These are phyloP conservation scores for Ceriops decandra DNA, from an alignment of 345 rosid genomes.

Conservation along the genomic window DNA sequence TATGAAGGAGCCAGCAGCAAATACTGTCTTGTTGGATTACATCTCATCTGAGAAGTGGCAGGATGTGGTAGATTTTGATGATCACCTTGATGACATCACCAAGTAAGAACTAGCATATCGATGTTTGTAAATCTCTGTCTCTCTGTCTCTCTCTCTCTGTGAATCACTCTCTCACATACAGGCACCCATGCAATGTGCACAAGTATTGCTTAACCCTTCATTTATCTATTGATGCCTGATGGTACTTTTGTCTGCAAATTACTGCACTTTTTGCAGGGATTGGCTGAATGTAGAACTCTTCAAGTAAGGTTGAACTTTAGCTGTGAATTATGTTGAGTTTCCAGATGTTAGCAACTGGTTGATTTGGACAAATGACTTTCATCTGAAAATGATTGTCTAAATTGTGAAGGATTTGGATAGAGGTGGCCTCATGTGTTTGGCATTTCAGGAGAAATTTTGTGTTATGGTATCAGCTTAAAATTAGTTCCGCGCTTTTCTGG, in stretches of 20 bases:
- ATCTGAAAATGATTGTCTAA: neutral
- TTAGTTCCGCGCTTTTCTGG: neutral
- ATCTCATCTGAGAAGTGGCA: slow-evolving; percentile 78
- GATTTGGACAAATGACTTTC: neutral
- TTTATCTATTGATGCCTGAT: neutral
- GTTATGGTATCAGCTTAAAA: neutral
- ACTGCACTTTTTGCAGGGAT: slow-evolving; percentile 57
- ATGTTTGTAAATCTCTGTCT: too few relatives aligned
- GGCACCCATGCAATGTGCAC: neutral
- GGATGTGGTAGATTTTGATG: slow-evolving; percentile 79
- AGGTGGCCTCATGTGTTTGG: neutral
- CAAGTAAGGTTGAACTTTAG: slow-evolving; percentile 38
- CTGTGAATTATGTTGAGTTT: neutral
- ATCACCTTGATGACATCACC: slow-evolving; percentile 87
- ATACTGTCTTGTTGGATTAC: slow-evolving; percentile 59
- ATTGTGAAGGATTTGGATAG: neutral
- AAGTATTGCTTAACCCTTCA: neutral
- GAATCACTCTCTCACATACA: neutral
- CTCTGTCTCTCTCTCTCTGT: neutral
- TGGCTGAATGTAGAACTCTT: slow-evolving; percentile 89
- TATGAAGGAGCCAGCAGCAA: slow-evolving; percentile 80
- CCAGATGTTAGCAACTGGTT: neutral
- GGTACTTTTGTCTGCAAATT: slow-evolving; percentile 6
- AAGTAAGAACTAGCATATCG: slow-evolving; percentile 44
- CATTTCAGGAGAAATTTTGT: slow-evolving; percentile 4